A percentile compares a stretch with the other conserved stretches of the same genome.
phyloP scores from a whole-genome alignment of 352 stramenopile genomes.

The Phytophthora sp. region DNA sequence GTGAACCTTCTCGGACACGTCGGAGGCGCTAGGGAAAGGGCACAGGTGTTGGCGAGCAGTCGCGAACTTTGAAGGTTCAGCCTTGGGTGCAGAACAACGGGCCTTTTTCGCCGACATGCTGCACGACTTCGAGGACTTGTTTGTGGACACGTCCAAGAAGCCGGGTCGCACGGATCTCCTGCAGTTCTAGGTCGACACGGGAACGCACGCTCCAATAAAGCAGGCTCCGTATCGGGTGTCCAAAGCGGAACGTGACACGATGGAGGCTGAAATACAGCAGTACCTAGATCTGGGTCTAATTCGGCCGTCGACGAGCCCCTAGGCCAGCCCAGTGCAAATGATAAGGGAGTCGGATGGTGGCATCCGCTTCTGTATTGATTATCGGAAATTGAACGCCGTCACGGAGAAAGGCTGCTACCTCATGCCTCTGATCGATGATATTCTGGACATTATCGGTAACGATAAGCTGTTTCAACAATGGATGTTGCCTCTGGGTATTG shows the following conservation, averaged over 20 bases:
- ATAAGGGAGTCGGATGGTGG: neutral
- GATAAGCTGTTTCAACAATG: neutral
- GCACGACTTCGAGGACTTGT: slow-evolving; percentile 1
- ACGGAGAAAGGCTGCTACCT: neutral
- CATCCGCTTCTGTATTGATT: neutral
- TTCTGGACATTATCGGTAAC: neutral
- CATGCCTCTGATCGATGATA: neutral
- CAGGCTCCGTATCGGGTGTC: neutral
- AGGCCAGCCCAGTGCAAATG: neutral
- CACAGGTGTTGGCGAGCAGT: too few species aligned
- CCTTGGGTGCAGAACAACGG: neutral
- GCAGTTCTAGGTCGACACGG: neutral
- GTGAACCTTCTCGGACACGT: too few species aligned
- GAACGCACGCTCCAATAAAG: neutral
- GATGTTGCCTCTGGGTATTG: too few species aligned
- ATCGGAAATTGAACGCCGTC: neutral
- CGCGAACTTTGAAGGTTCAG: neutral
- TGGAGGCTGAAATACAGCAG: neutral
- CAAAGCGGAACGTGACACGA: neutral
- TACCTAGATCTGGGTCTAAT: neutral
- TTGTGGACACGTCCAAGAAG: neutral
- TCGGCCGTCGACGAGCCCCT: neutral
- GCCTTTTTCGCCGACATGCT: neutral
- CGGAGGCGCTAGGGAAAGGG: too few species aligned
- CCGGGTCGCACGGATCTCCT: neutral